Base-by-base conservation (phyloP, 2,329 filamentous ascomycete species). In the Fusarium sp. region DNA sequence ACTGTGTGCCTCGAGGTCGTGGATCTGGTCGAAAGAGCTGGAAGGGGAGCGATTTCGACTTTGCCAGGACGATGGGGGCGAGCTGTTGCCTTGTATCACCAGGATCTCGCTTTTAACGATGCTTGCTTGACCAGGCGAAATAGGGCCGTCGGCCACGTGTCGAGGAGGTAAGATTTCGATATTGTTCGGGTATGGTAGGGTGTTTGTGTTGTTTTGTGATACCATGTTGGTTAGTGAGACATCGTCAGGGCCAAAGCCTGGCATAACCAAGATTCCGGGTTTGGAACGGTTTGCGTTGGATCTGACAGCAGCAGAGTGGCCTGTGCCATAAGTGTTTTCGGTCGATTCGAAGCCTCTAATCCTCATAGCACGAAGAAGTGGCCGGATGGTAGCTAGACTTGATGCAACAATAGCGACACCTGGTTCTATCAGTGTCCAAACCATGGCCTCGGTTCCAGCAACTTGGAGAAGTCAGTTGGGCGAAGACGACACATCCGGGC, bases 391-490 rank as follows among this genome's bases (percentile, higher is more conserved):
- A 27, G 85, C 86, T 15, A 89, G 80, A 65, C 85, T 87, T 4
- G 87, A 84, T 17, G 87, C 87, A 31, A 86, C 77, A 49, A 89
- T 89, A 65, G 86, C 87, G 27, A 89, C 83, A 10, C 86, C 87
- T 4, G 87, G 86, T 73, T 89, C 87, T 58, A 89, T 80, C n/a
- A 89, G 79, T 14, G 86, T 88, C 87, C 87, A 89, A 11, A 88
- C 81, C 83, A 87, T 86, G 39, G 86, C 83, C 65, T 87, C 81
- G 7, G 86, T 88, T 27, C 83, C 85, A 57, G 82, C 81, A 75
- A 82, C 86, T 87, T 35, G 29, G 41, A 13, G 22, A 20, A 12
- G 53, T 80, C 52, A 79, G 74, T 27, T 31, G 22, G 11, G 14
- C 14, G 14, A 59, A 45, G 29, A 55, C 12, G 18, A 41, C 27